These are phyloP conservation scores for Monilinia laxa DNA, from an alignment of 2,329 filamentous ascomycete genomes.

Conservation along the genomic window DNA sequence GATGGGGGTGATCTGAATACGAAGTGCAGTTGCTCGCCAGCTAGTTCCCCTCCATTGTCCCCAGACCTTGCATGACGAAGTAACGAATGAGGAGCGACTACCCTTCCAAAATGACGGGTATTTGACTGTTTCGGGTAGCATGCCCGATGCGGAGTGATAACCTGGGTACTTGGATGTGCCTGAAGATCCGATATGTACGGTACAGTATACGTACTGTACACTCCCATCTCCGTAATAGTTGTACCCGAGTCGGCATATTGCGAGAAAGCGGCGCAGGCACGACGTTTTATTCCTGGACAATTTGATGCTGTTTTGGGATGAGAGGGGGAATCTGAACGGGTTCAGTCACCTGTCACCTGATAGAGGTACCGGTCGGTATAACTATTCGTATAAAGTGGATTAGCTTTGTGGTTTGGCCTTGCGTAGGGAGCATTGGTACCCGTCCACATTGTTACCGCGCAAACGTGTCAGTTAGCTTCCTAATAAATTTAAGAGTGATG, in stretches of 20 bases:
- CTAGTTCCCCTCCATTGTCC: background rate
- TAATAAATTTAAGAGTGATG: too few species aligned
- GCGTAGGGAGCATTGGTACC: too few species aligned
- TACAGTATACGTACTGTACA: too few species aligned
- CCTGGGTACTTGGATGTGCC: background rate
- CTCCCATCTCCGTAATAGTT: too few species aligned
- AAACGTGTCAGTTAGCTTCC: background rate
- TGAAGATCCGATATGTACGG: background rate
- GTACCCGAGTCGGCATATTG: too few species aligned
- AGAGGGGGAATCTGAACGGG: too few species aligned
- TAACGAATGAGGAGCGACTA: background rate
- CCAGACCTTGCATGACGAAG: background rate
- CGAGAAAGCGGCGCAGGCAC: too few species aligned
- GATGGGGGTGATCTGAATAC: constrained; percentile 4
- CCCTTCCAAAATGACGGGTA: background rate
- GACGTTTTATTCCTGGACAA: too few species aligned
- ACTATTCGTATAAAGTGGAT: background rate
- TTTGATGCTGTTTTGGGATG: too few species aligned
- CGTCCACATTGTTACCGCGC: background rate
- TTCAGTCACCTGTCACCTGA: background rate
- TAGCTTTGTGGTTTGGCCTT: background rate
- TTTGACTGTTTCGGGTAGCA: background rate
- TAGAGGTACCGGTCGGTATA: background rate
- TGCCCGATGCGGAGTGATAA: background rate
- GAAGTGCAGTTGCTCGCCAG: background rate